phyloP scores from a whole-genome alignment of 1,284 basidiomycete genomes.

The Puccinia hordei region DNA sequence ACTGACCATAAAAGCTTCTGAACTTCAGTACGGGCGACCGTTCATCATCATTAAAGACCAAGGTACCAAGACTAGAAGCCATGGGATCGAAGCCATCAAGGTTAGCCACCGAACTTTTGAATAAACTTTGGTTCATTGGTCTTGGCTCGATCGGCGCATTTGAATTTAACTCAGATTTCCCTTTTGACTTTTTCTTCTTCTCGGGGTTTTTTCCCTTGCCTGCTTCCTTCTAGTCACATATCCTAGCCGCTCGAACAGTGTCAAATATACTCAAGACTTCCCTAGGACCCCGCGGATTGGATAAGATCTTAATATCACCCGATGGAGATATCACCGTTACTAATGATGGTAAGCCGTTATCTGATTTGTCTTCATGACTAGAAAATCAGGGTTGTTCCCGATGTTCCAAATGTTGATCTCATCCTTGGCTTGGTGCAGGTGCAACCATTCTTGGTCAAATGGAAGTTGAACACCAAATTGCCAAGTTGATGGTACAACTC shows the following conservation, averaged over 20 bases:
- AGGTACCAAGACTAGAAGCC: constrained; percentile 86
- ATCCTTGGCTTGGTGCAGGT: constrained; percentile 30
- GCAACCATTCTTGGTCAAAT: constrained; percentile 58
- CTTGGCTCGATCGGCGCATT: constrained; percentile 17
- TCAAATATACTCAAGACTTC: constrained; percentile 94
- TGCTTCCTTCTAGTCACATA: constrained; percentile 71
- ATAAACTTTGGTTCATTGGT: not conserved
- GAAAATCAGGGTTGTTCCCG: not conserved
- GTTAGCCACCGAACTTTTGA: constrained; percentile 62
- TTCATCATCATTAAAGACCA: constrained; percentile 84
- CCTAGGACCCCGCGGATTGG: constrained; percentile 89
- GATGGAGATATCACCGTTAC: constrained; percentile 99
- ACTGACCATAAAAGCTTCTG: not conserved
- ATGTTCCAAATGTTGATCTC: constrained; percentile 66
- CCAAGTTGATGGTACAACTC: constrained; percentile 92
- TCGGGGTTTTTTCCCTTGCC: too few species aligned
- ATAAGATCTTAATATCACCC: constrained; percentile 98
- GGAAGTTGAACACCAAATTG: constrained; percentile 95
- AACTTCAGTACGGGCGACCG: constrained; percentile 79
- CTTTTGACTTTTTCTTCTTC: constrained; percentile 39
- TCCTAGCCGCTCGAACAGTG: constrained; percentile 87
- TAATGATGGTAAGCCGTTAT: constrained; percentile 74
- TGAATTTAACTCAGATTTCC: constrained; percentile 46
- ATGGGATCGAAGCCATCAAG: constrained; percentile 96
- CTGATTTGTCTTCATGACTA: not conserved